Percentiles rank a stretch among this genome's conserved stretches.
phyloP scores from a whole-genome alignment of 306 rosid genomes.

The Quercus cerris region DNA sequence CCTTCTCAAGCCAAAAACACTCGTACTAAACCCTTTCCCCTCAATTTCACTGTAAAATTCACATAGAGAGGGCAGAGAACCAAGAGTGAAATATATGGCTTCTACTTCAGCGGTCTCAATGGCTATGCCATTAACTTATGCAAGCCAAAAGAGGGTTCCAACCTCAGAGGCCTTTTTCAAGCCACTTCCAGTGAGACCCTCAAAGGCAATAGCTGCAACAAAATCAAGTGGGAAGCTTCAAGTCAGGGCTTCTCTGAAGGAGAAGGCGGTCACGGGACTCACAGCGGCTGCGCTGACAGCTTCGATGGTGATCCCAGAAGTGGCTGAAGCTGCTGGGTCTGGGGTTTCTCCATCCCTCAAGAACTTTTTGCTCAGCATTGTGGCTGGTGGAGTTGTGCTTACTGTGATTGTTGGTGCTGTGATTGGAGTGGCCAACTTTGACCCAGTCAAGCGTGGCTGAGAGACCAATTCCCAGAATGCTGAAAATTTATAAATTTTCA shows the following conservation, averaged over 20 bases:
- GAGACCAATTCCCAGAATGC: slow-evolving; percentile 11
- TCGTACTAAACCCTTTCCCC: slow-evolving; percentile 6
- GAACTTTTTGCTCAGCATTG: slow-evolving; percentile 96
- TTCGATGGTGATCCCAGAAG: slow-evolving; percentile 76
- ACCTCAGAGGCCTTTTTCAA: slow-evolving; percentile 50
- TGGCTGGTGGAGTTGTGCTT: slow-evolving; percentile 76
- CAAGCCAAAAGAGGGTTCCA: slow-evolving; percentile 46
- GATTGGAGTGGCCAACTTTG: slow-evolving; percentile 81
- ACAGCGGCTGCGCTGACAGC: slow-evolving; percentile 75
- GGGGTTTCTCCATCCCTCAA: slow-evolving; percentile 78
- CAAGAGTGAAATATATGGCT: slow-evolving; percentile 42
- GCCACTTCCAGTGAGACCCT: slow-evolving; percentile 47
- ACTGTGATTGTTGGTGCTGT: slow-evolving; percentile 66
- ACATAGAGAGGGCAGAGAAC: not conserved
- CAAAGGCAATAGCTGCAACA: slow-evolving; percentile 36
- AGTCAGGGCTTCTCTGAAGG: slow-evolving; percentile 82
- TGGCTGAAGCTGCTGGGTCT: slow-evolving; percentile 79
- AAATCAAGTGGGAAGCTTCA: slow-evolving; percentile 39
- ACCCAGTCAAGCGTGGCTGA: slow-evolving; percentile 87
- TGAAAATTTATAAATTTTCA: slow-evolving; percentile 16
- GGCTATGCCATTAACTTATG: slow-evolving; percentile 60
- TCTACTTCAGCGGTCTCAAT: slow-evolving; percentile 72
- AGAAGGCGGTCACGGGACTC: slow-evolving; percentile 72
- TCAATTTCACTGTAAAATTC: not conserved
- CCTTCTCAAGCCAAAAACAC: slow-evolving; percentile 7